These are phyloP conservation scores for Tolypocladium pustulatum DNA, from an alignment of 2,329 filamentous ascomycete genomes.

Conservation along the genomic window DNA sequence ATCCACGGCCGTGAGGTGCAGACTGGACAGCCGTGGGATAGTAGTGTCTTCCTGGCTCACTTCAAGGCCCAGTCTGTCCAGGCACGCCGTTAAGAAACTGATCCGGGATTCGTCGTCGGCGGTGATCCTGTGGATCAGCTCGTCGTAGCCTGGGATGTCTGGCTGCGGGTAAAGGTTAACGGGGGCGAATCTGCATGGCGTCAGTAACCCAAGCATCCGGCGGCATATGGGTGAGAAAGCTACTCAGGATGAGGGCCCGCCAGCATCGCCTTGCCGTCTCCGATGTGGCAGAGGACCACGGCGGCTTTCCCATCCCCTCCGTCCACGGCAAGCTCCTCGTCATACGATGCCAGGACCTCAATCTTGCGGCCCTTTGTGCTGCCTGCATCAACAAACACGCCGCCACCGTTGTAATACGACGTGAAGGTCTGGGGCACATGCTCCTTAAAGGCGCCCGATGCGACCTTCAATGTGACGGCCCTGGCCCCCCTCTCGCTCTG, in stretches of 20 bases:
- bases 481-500: constrained; percentile 75
- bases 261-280: constrained; percentile 67
- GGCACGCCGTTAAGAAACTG: constrained; percentile 67
- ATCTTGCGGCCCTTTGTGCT: constrained; percentile 53
- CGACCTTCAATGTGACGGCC: constrained; percentile 57
- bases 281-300: constrained; percentile 72
- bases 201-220: constrained; percentile 4
- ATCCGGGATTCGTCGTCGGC: constrained; percentile 60
- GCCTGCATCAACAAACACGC: constrained; percentile 76
- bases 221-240: constrained; percentile 4
- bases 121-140: constrained; percentile 56
- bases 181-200: constrained; percentile 61
- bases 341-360: constrained; percentile 74
- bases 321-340: constrained; percentile 64
- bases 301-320: constrained; percentile 65
- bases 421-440: constrained; percentile 51
- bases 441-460: constrained; percentile 46
- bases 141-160: constrained; percentile 56
- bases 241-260: constrained; percentile 91
- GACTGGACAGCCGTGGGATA: constrained; percentile 67
- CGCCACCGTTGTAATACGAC: constrained; percentile 90
- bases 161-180: constrained; percentile 63
- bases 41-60: constrained; percentile 58
- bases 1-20: constrained; percentile 69
- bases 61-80: constrained; percentile 72